Percentiles rank a stretch among this genome's conserved stretches.
Conservation (phyloP, 805 yeast genomes). For the Starmera quercuum region DNA sequence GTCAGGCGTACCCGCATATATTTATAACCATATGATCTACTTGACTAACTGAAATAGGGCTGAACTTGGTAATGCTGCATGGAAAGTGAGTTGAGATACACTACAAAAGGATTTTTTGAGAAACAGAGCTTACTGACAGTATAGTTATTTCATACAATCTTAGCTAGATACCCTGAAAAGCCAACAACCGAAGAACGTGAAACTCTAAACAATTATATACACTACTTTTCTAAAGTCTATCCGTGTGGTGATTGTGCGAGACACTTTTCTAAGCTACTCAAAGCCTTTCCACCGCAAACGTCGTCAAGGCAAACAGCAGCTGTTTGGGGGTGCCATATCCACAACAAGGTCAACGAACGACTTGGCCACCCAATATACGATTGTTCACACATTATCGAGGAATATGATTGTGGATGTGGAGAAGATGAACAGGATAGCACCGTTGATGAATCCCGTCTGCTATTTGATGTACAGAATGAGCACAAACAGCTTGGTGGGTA, state of each 20-base stretch:
- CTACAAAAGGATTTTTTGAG: neutral
- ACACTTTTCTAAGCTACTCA: slow-evolving; percentile 69
- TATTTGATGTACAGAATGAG: slow-evolving; percentile 40
- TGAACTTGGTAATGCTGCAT: slow-evolving; percentile 83
- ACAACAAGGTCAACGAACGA: slow-evolving; percentile 75
- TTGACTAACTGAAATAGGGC: slow-evolving; percentile 33
- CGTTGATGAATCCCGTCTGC: slow-evolving; percentile 35
- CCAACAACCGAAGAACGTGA: slow-evolving; percentile 60
- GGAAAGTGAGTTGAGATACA: slow-evolving; percentile 39
- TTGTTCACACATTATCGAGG: slow-evolving; percentile 77
- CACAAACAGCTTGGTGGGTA: slow-evolving; percentile 37
- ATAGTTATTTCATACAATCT: slow-evolving; percentile 74
- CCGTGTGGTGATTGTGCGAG: slow-evolving; percentile 98
- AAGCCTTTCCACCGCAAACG: slow-evolving; percentile 78
- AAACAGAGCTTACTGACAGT: neutral
- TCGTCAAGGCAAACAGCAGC: slow-evolving; percentile 74
- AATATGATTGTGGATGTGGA: slow-evolving; percentile 96
- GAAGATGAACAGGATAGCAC: slow-evolving; percentile 50
- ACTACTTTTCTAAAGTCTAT: slow-evolving; percentile 81
- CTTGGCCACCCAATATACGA: slow-evolving; percentile 69
- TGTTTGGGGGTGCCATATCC: slow-evolving; percentile 93
- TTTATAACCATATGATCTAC: neutral
- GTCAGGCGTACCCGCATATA: too few species aligned
- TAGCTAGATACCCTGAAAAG: slow-evolving; percentile 84
- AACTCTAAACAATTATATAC: slow-evolving; percentile 57